A percentile compares a stretch with the other conserved stretches of the same genome.
Evolutionary conservation across 495 filamentous ascomycete genomes (phyloP).

Genomic region (Rhypophila decipiens): DNA sequence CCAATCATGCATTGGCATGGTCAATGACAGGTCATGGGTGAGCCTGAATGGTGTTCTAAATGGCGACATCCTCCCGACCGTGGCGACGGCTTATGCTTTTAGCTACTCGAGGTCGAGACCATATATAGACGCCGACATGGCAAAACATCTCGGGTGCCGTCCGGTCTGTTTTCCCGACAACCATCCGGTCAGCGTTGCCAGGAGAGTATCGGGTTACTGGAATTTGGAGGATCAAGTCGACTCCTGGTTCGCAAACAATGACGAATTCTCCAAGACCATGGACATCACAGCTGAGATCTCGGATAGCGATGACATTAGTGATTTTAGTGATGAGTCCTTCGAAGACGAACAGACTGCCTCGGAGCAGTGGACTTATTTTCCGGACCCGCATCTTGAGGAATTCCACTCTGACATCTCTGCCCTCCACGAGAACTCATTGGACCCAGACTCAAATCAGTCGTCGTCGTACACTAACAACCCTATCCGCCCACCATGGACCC

Average conservation of each 20-base stretch:
- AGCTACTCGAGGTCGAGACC: constrained; percentile 18
- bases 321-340: too few species aligned
- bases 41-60: constrained; percentile 44
- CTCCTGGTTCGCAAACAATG: too few species aligned
- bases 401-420: too few species aligned
- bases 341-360: too few species aligned
- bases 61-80: constrained; percentile 34
- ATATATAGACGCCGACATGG: constrained; percentile 19
- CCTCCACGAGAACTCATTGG: too few species aligned
- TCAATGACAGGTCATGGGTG: constrained; percentile 38
- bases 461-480: too few species aligned
- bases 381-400: too few species aligned
- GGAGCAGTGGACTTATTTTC: too few species aligned
- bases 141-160: constrained; percentile 31
- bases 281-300: neutral
- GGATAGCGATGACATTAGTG: neutral
- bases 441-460: too few species aligned
- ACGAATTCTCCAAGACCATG: neutral
- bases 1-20: constrained; percentile 40
- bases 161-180: constrained; percentile 24
- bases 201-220: neutral
- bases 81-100: constrained; percentile 40
- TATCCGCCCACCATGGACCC: too few species aligned
- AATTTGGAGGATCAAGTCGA: too few species aligned
- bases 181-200: neutral